phyloP scores from a whole-genome alignment of 1,139 yeast genomes.

The Kodamaea derodonti region DNA sequence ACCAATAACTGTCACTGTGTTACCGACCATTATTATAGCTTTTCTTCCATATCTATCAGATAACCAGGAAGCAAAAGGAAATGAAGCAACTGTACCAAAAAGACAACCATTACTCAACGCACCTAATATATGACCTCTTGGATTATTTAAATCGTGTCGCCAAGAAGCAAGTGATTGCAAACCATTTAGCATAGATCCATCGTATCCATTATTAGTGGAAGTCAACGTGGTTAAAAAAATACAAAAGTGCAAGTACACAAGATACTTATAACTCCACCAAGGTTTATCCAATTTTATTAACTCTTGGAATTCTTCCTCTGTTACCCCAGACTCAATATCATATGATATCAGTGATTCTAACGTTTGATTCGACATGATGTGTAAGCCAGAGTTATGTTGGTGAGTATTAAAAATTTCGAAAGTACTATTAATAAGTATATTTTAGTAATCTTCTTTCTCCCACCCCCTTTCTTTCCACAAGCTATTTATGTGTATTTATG shows the following conservation, averaged over 20 bases:
- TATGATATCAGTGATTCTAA: no score
- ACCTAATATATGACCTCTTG: constrained; percentile 17
- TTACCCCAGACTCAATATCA: neutral
- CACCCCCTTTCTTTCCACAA: no score
- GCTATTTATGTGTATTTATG: no score
- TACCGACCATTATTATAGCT: constrained; percentile 11
- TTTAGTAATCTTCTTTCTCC: no score
- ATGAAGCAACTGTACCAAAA: constrained; percentile 20
- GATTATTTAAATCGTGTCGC: constrained; percentile 16
- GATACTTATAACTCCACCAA: constrained; percentile 12
- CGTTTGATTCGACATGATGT: no score
- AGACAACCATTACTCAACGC: constrained; percentile 19
- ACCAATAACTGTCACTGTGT: constrained; percentile 11
- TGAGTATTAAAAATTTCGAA: no score
- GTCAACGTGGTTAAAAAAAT: constrained; percentile 17
- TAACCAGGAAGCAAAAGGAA: constrained; percentile 28
- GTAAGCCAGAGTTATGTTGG: no score
- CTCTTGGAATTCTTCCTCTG: constrained; percentile 6
- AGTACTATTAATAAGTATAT: no score
- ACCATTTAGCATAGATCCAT: constrained; percentile 21
- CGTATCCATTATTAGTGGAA: constrained; percentile 20
- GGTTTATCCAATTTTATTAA: constrained; percentile 9
- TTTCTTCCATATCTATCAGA: constrained; percentile 49
- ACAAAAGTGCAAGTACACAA: constrained; percentile 10
- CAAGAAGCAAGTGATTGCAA: constrained; percentile 17